phyloP scores from a whole-genome alignment of 768 basidiomycete genomes.

The Neoboletus magnificus region DNA sequence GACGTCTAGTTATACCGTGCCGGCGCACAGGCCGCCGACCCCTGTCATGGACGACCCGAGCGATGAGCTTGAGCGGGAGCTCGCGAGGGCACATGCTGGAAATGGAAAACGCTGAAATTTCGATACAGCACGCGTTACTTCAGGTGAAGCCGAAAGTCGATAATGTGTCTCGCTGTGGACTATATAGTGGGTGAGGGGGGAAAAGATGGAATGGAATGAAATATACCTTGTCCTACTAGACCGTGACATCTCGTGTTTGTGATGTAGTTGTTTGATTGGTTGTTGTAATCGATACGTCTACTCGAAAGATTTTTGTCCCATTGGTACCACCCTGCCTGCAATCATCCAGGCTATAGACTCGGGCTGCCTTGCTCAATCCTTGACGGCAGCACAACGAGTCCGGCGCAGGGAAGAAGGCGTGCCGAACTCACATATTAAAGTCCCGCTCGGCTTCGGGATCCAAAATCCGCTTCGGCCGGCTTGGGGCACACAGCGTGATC shows the following conservation, averaged over 20 bases:
- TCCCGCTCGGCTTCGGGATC: too few relatives aligned
- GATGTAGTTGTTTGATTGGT: neutral
- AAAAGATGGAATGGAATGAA: neutral
- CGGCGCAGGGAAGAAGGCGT: too few relatives aligned
- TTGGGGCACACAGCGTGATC: too few relatives aligned
- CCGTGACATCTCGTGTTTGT: neutral
- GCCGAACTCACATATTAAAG: too few relatives aligned
- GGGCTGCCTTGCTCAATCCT: too few relatives aligned
- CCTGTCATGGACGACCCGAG: slow-evolving; percentile 85
- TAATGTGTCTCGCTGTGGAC: neutral
- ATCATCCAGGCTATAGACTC: too few relatives aligned
- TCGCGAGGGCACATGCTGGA: slow-evolving; percentile 66
- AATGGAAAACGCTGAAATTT: slow-evolving; percentile 28
- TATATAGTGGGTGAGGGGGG: neutral
- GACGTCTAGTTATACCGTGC: slow-evolving; percentile 64
- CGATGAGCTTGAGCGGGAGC: slow-evolving; percentile 79
- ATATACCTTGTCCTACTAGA: neutral
- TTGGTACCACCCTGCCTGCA: too few relatives aligned
- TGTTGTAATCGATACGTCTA: neutral
- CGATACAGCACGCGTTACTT: neutral
- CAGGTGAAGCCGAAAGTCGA: neutral
- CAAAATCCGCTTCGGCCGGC: too few relatives aligned
- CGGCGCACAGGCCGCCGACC: slow-evolving; percentile 47
- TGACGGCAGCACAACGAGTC: too few relatives aligned
- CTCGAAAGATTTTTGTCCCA: neutral